Evolutionary conservation across 768 basidiomycete species (phyloP).

Genomic region (Tylopilus felleus): DNA sequence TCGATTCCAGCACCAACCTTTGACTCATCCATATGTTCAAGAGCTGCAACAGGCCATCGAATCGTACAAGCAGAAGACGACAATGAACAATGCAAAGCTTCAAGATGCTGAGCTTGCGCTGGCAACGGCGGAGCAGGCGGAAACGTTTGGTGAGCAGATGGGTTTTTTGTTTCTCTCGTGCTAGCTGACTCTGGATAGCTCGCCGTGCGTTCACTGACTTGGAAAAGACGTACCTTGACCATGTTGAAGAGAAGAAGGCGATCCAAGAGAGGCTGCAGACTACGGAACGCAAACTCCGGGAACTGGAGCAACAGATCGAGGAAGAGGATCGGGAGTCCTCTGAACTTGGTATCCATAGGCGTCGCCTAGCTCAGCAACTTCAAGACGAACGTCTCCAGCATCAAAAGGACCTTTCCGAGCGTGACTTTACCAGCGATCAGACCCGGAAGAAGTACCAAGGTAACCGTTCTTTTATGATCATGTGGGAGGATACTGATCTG

Average conservation of each 20-base stretch:
- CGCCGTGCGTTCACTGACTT: constrained; percentile 58
- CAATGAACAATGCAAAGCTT: constrained; percentile 53
- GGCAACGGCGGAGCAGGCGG: constrained; percentile 61
- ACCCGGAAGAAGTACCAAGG: constrained; percentile 87
- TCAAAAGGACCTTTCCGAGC: constrained; percentile 74
- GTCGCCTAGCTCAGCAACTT: constrained; percentile 69
- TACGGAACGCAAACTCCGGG: constrained; percentile 51
- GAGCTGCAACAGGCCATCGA: constrained; percentile 65
- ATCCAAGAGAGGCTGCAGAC: constrained; percentile 46
- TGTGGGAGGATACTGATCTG: constrained; percentile 5
- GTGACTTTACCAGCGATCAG: constrained; percentile 75
- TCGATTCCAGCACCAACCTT: neutral
- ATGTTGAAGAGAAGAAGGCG: constrained; percentile 49
- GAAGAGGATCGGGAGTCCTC: constrained; percentile 66
- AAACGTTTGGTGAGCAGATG: constrained; percentile 50
- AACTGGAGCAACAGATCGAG: constrained; percentile 62
- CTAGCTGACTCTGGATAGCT: constrained; percentile 37
- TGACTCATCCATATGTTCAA: constrained; percentile 18
- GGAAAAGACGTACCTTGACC: constrained; percentile 54
- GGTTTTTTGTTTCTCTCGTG: neutral
- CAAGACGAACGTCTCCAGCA: constrained; percentile 78
- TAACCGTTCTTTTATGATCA: constrained; percentile 24
- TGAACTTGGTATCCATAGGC: constrained; percentile 60
- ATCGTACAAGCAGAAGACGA: constrained; percentile 61
- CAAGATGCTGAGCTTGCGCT: constrained; percentile 68